Percentiles rank a stretch among this genome's conserved stretches.
These are phyloP conservation scores for Pestalotiopsis sp. DNA, from an alignment of 2,329 filamentous ascomycete genomes.

Conservation along the genomic window DNA sequence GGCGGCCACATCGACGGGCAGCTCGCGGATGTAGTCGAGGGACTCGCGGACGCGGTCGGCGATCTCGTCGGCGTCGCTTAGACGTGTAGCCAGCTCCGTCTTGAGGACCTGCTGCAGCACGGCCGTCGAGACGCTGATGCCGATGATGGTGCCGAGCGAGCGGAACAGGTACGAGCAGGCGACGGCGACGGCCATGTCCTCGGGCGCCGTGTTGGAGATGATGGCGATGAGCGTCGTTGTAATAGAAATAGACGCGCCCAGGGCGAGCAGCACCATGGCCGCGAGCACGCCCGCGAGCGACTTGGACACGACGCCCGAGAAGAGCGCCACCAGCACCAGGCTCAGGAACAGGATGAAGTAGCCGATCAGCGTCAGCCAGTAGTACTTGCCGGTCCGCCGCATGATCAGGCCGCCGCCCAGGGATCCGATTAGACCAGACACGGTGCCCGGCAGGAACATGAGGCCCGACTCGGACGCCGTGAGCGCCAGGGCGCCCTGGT, in stretches of 20 bases:
- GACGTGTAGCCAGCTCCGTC: constrained; percentile 51
- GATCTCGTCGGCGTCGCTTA: constrained; percentile 66
- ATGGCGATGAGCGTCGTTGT: constrained; percentile 74
- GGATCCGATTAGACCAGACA: constrained; percentile 64
- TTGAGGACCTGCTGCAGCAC: constrained; percentile 72
- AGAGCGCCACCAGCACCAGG: constrained; percentile 57
- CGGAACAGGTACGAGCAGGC: constrained; percentile 84
- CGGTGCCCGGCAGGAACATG: constrained; percentile 67
- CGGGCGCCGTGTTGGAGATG: constrained; percentile 67
- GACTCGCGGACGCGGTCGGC: constrained; percentile 71
- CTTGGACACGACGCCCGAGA: constrained; percentile 53
- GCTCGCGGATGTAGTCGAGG: constrained; percentile 66
- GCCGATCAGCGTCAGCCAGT: constrained; percentile 64
- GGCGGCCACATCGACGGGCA: constrained; percentile 61
- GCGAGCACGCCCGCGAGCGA: constrained; percentile 56
- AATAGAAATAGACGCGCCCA: constrained; percentile 56
- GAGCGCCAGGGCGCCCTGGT: constrained; percentile 71
- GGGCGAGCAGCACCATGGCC: constrained; percentile 54
- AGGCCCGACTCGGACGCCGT: constrained; percentile 67
- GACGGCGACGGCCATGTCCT: constrained; percentile 75
- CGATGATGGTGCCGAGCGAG: constrained; percentile 75
- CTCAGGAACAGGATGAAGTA: constrained; percentile 59
- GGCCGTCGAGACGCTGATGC: constrained; percentile 71
- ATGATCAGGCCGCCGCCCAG: constrained; percentile 69
- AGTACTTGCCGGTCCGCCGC: constrained; percentile 72